Conservation (phyloP, 2,329 filamentous ascomycete genomes). For the Stemphylium vesicarium region DNA sequence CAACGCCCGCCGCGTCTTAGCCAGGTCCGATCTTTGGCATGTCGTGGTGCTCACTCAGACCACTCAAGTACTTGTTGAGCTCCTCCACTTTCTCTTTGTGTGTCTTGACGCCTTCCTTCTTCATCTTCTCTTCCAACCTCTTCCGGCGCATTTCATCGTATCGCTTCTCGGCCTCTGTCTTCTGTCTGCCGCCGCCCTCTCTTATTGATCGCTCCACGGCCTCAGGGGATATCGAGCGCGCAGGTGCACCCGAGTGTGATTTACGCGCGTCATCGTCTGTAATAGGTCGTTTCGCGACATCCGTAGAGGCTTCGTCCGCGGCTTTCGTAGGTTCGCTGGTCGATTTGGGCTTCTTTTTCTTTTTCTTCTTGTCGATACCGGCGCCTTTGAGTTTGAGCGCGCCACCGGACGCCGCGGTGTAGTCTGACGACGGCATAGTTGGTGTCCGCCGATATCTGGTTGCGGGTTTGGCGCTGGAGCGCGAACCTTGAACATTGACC, state of each 20-base stretch:
- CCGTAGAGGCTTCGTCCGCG: constrained; percentile 16
- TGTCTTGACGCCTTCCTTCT: constrained; percentile 88
- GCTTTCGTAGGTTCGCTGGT: constrained; percentile 23
- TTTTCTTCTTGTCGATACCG: constrained; percentile 67
- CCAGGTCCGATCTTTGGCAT: constrained; percentile 71
- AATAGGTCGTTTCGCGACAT: constrained; percentile 26
- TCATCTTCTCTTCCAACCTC: constrained; percentile 79
- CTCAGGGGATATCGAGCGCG: constrained; percentile 45
- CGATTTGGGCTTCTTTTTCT: constrained; percentile 54
- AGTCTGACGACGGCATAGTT: constrained; percentile 76
- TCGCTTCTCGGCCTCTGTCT: constrained; percentile 83
- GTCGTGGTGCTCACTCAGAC: constrained; percentile 95
- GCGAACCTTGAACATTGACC: constrained; percentile 2
- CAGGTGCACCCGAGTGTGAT: constrained; percentile 33
- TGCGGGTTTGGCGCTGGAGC: constrained; percentile 1
- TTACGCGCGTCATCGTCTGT: constrained; percentile 17
- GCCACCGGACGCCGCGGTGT: constrained; percentile 71
- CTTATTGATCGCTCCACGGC: constrained; percentile 33
- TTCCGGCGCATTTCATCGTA: constrained; percentile 83
- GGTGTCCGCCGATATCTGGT: constrained; percentile 3
- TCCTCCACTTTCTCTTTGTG: constrained; percentile 97
- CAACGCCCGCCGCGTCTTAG: constrained; percentile 47
- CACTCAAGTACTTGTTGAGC: constrained; percentile 90
- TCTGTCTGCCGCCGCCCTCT: constrained; percentile 53
- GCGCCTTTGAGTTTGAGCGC: constrained; percentile 85